These are phyloP conservation scores for Penicillium frequentans DNA, from an alignment of 2,329 filamentous ascomycete genomes.

Conservation along the genomic window DNA sequence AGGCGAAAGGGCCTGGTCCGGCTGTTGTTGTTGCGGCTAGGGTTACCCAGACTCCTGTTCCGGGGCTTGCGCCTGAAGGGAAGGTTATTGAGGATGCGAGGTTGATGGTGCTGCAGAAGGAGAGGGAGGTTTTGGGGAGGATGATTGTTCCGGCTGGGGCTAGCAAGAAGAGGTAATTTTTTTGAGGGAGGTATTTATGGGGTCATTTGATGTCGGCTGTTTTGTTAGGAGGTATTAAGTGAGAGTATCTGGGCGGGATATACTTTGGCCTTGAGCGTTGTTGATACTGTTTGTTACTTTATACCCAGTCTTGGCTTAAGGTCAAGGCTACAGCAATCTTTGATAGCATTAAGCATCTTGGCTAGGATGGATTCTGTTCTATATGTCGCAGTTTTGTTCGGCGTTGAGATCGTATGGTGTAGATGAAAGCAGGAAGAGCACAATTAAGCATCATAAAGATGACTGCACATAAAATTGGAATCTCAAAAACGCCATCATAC, in stretches of 20 bases:
- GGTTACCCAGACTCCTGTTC: conserved; percentile 17
- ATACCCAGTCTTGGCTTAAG: not conserved
- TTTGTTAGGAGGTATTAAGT: not conserved
- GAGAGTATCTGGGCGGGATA: not conserved
- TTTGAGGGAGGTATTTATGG: not conserved
- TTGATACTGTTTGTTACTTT: not conserved
- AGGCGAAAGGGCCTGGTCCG: conserved; percentile 29
- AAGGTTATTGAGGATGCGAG: conserved; percentile 64
- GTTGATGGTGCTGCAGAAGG: conserved; percentile 63
- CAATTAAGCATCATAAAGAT: not conserved
- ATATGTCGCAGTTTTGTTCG: no score
- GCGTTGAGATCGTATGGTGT: no score
- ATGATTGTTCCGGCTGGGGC: conserved; percentile 53
- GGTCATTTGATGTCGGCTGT: not conserved
- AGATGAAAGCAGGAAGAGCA: not conserved
- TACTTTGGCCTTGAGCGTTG: not conserved
- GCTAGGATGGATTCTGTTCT: no score
- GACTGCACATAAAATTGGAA: not conserved
- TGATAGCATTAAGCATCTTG: no score
- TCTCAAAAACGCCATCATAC: conserved; percentile 14
- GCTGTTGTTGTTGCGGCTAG: conserved; percentile 18
- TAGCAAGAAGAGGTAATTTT: conserved; percentile 28
- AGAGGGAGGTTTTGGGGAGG: conserved; percentile 66
- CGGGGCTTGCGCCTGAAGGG: conserved; percentile 46
- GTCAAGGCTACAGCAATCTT: no score